These are phyloP conservation scores for Leptographium lundbergii DNA, from an alignment of 2,329 filamentous ascomycete genomes.

Conservation along the genomic window DNA sequence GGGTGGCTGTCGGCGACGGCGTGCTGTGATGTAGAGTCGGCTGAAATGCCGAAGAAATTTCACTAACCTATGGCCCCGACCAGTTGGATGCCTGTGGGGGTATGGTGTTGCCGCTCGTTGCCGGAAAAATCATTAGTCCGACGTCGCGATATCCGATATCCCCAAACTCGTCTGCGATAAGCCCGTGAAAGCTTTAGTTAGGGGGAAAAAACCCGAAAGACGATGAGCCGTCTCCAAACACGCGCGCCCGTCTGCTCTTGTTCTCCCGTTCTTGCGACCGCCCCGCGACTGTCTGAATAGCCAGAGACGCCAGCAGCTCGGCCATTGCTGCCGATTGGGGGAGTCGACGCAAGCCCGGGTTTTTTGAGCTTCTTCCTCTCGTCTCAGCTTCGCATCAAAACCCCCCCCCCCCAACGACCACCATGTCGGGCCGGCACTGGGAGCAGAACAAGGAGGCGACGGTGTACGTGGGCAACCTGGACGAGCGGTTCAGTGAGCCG, in stretches of 20 bases:
- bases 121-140: background rate
- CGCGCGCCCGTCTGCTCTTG: too few species aligned
- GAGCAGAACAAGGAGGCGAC: slow-evolving; percentile 98
- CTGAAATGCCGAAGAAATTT: slow-evolving; percentile 1
- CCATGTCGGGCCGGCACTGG: slow-evolving; percentile 33
- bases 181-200: background rate
- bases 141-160: too few species aligned
- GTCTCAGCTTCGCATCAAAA: too few species aligned
- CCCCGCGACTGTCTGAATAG: too few species aligned
- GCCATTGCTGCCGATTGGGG: too few species aligned
- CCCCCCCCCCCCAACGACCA: slow-evolving; percentile 11
- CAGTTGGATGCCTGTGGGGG: too few species aligned
- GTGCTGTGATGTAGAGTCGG: background rate
- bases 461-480: slow-evolving; percentile 95
- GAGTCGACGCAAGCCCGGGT: background rate
- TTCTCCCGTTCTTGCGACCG: too few species aligned
- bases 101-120: background rate
- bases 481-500: slow-evolving; percentile 84
- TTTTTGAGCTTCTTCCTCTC: background rate
- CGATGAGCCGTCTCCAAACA: too few species aligned
- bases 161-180: background rate
- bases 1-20: too few species aligned
- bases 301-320: too few species aligned
- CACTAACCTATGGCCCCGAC: background rate
- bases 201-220: too few species aligned